phyloP scores from a whole-genome alignment of 371 early-diverging fungal species.

The Apophysomyces trapeziformis region DNA sequence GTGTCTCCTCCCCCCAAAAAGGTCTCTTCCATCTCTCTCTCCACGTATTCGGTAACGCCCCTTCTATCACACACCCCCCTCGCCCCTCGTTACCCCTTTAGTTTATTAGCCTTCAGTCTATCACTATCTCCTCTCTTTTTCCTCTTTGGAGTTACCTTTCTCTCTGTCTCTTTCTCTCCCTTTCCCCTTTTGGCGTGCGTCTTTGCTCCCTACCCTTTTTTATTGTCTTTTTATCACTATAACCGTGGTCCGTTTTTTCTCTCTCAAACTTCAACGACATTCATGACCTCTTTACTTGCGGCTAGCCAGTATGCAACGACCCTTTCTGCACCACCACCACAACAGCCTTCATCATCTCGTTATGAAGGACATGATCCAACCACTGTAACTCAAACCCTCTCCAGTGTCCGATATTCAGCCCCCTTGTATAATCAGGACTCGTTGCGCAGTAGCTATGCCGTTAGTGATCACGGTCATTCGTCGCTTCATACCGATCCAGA shows the following conservation, averaged over 20 bases:
- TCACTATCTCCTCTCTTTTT: constrained; percentile 12
- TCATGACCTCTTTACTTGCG: constrained; percentile 29
- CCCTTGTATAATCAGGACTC: constrained; percentile 4
- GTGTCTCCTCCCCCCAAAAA: constrained; percentile 3
- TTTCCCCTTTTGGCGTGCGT: constrained; percentile 18
- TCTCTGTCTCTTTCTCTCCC: constrained; percentile 14
- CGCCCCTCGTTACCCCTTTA: constrained; percentile 8
- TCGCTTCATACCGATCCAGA: constrained; percentile 42
- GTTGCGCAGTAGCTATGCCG: constrained; percentile 10
- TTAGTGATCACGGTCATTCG: constrained; percentile 11
- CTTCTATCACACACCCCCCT: constrained; percentile 10
- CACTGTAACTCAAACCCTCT: constrained; percentile 10
- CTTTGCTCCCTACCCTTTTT: constrained; percentile 12
- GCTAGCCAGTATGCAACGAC: constrained; percentile 15
- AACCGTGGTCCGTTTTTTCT: constrained; percentile 11
- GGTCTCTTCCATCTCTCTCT: not conserved
- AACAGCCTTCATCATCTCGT: constrained; percentile 11
- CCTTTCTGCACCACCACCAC: constrained; percentile 11
- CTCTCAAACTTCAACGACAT: constrained; percentile 11
- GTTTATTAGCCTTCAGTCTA: constrained; percentile 12
- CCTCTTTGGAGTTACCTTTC: not conserved
- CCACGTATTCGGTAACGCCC: constrained; percentile 12
- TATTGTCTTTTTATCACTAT: constrained; percentile 11
- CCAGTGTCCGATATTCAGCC: constrained; percentile 10
- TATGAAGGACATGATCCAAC: constrained; percentile 13